Base-by-base conservation (phyloP, 1,139 yeast species). In the Pichia sp. region DNA sequence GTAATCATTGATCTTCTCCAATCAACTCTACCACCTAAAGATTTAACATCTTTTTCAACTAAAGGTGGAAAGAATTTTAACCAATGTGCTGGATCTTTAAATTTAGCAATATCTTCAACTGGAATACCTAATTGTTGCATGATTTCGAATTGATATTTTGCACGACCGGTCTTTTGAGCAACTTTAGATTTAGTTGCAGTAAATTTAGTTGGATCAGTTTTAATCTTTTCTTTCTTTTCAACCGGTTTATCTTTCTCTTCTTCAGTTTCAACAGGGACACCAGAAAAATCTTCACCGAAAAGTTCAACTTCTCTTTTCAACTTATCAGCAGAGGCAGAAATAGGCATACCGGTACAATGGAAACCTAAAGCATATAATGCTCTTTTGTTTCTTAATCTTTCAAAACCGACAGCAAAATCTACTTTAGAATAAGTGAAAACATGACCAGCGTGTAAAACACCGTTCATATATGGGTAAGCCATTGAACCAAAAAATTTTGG, bases 321-420 rank as follows among this genome's bases (percentile, higher is more conserved):
- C 68, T 92, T 92, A 68, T 92, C 99, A 40, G 99, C 98, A 60
- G 96, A 78, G 16, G 98, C 92, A 70, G 80, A 84, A 65, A 92
- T 94, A 47, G 99, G 98, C 97, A 92, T 85, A 73, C 99, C 99
- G 37, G 98, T 92, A 76, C 98, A 94, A 68, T 92, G 99, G 82
- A 92, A 92, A 44, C 98, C 99, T 51, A 94, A 75, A 42, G 99
- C 98, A 70, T 87, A 92, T 52, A 92, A 71, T 31, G 97, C 96
- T 58, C 85, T 78, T 68, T 85, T 87, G 54, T 97, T 97, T 60
- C 77, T 75, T 92, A 94, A 85, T 68, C 97, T 81, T 69, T 92
- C 96, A 62, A 84, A 94, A 47, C 98, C 97, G 47, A 87, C 75
- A 44, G 94, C 85, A 65, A 85, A 94, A 66, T 94, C 99, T 43